A percentile compares a stretch with the other conserved stretches of the same genome.
These are phyloP conservation scores for Clarireedia hainanense DNA, from an alignment of 2,329 filamentous ascomycete species.

Conservation along the genomic window DNA sequence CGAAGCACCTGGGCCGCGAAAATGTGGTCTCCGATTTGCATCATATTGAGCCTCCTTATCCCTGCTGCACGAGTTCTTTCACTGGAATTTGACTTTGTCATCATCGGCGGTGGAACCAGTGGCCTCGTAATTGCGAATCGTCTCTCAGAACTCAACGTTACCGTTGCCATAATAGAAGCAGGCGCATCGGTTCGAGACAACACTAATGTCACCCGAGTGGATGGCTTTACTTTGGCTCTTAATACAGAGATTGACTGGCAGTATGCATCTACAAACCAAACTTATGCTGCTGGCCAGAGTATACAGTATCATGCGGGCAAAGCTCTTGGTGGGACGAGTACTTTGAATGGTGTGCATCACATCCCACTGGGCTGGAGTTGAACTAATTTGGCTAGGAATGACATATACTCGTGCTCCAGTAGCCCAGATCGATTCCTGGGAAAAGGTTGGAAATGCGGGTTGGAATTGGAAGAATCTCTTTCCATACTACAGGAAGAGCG, in stretches of 20 bases:
- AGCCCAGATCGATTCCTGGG: slow-evolving; percentile 37
- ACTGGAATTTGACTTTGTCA: slow-evolving; percentile 12
- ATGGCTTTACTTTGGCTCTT: slow-evolving; percentile 11
- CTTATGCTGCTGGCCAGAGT: slow-evolving; percentile 7
- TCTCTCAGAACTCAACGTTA: slow-evolving; percentile 14
- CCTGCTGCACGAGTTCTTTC: neutral
- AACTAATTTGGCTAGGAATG: slow-evolving; percentile 30
- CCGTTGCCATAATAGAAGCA: slow-evolving; percentile 20
- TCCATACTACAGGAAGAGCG: slow-evolving; percentile 36
- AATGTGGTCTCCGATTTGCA: no score
- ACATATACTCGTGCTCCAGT: slow-evolving; percentile 15
- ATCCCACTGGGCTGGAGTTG: slow-evolving; percentile 10
- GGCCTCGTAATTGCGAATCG: slow-evolving; percentile 20
- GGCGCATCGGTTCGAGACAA: slow-evolving; percentile 14
- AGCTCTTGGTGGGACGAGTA: slow-evolving; percentile 16
- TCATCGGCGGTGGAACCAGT: slow-evolving; percentile 17
- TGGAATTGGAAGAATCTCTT: slow-evolving; percentile 37
- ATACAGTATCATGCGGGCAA: slow-evolving; percentile 12
- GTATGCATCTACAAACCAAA: slow-evolving; percentile 13
- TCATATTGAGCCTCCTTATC: no score
- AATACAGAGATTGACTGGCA: slow-evolving; percentile 18
- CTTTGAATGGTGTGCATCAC: slow-evolving; percentile 25
- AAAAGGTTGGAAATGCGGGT: slow-evolving; percentile 34
- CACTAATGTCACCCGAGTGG: slow-evolving; percentile 11
- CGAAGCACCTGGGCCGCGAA: no score